These are phyloP conservation scores for Ophiostoma sp. DNA, from an alignment of 2,329 filamentous ascomycete genomes.

Conservation along the genomic window DNA sequence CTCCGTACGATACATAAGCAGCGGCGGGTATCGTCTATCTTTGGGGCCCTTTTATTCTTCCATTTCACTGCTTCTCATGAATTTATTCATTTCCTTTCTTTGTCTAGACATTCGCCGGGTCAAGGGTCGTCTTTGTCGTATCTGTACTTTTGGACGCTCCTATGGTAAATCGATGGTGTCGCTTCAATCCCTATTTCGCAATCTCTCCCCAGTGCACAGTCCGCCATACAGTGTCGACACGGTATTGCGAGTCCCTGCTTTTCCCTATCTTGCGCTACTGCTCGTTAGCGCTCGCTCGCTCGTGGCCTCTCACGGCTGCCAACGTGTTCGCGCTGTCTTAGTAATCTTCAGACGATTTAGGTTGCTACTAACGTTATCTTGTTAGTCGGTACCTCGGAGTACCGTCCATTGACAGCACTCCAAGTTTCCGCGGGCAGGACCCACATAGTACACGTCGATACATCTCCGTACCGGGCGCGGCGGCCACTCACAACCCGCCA, in stretches of 20 bases:
- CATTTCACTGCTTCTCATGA: background rate
- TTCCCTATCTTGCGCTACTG: background rate
- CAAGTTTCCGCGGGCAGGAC: background rate
- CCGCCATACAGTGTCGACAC: background rate
- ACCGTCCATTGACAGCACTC: background rate
- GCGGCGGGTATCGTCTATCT: background rate
- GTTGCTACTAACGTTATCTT: background rate
- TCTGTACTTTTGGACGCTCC: background rate
- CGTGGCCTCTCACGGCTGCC: background rate
- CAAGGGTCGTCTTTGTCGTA: background rate
- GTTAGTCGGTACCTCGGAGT: background rate
- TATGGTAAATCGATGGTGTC: background rate
- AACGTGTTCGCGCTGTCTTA: background rate
- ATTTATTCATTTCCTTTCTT: background rate
- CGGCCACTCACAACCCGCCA: background rate
- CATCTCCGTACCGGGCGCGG: conserved; percentile 7
- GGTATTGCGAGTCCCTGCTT: background rate
- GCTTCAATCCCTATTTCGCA: conserved; percentile 11
- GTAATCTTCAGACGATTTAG: background rate
- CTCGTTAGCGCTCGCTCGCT: background rate
- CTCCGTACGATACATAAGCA: background rate
- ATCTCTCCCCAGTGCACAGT: background rate
- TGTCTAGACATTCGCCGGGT: background rate
- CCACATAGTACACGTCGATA: conserved; percentile 10
- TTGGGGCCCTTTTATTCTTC: background rate